Percentiles rank a stretch among this genome's conserved stretches.
phyloP scores from a whole-genome alignment of 1,139 yeast species.

The Lodderomyces jiufengensis region DNA sequence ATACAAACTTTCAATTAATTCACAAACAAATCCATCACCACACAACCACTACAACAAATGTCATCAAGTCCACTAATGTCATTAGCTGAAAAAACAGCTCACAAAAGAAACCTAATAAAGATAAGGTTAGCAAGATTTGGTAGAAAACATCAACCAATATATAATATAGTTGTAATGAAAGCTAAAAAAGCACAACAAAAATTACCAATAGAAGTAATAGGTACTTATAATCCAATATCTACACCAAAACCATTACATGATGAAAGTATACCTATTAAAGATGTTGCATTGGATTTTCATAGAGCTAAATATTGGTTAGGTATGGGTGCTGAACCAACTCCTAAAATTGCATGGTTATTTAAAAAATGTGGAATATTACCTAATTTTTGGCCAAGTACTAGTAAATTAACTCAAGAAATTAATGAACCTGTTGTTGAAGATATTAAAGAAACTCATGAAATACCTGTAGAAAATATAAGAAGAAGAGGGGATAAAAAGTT shows the following conservation, averaged over 20 bases:
- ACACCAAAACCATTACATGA: constrained; percentile 51
- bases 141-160: constrained; percentile 79
- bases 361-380: constrained; percentile 78
- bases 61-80: constrained; percentile 4
- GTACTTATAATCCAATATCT: constrained; percentile 88
- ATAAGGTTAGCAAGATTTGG: constrained; percentile 94
- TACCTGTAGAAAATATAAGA: constrained; percentile 33
- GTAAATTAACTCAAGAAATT: constrained; percentile 34
- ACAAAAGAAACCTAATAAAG: constrained; percentile 17
- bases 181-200: constrained; percentile 71
- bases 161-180: constrained; percentile 87
- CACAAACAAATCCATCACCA: no score
- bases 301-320: constrained; percentile 98
- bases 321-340: constrained; percentile 96
- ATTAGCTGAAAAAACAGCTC: constrained; percentile 8
- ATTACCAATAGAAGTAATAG: constrained; percentile 91
- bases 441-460: constrained; percentile 28
- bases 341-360: constrained; percentile 71
- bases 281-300: constrained; percentile 77
- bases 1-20: no score
- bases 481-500: constrained; percentile 21
- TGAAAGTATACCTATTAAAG: constrained; percentile 43
- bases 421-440: constrained; percentile 28
- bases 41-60: no score
- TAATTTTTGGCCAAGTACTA: constrained; percentile 63